Evolutionary conservation across 2,329 filamentous ascomycete genomes (phyloP).

Genomic region (Pseudogymnoascus destructans): DNA sequence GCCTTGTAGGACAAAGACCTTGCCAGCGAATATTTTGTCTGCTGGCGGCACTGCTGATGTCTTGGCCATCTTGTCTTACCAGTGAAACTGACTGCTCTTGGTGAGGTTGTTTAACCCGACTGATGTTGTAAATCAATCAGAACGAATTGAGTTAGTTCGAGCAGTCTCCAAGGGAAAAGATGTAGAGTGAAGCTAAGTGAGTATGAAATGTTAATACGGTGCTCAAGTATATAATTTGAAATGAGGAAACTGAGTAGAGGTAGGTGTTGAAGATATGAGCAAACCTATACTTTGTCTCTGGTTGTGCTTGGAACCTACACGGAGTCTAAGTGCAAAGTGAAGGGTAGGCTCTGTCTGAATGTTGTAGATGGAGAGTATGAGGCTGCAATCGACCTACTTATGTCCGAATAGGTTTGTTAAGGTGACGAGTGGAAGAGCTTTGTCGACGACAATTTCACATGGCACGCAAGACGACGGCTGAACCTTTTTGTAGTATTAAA

Average conservation of each 20-base stretch:
- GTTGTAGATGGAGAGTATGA: conserved; percentile 88
- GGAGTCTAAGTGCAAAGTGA: conserved; percentile 66
- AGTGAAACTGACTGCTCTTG: background rate
- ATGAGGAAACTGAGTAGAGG: background rate
- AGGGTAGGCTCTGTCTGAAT: conserved; percentile 84
- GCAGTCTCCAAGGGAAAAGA: background rate
- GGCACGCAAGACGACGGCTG: background rate
- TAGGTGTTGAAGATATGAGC: background rate
- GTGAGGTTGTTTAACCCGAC: background rate
- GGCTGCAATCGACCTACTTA: conserved; percentile 85
- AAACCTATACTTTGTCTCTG: background rate
- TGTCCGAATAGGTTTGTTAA: conserved; percentile 58
- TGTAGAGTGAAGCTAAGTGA: background rate
- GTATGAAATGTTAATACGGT: background rate
- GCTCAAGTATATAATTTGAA: background rate
- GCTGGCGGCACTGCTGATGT: background rate
- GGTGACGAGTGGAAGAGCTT: background rate
- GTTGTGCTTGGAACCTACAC: conserved; percentile 45
- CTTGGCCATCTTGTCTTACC: conserved; percentile 15
- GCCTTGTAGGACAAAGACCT: conserved; percentile 45
- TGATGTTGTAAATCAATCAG: background rate
- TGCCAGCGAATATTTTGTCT: conserved; percentile 35
- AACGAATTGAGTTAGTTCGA: background rate
- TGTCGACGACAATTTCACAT: conserved; percentile 59
- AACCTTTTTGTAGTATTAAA: background rate